A percentile compares a stretch with the other conserved stretches of the same genome.
phyloP scores from a whole-genome alignment of 306 rosid genomes.

The Inga leiocalycina region DNA sequence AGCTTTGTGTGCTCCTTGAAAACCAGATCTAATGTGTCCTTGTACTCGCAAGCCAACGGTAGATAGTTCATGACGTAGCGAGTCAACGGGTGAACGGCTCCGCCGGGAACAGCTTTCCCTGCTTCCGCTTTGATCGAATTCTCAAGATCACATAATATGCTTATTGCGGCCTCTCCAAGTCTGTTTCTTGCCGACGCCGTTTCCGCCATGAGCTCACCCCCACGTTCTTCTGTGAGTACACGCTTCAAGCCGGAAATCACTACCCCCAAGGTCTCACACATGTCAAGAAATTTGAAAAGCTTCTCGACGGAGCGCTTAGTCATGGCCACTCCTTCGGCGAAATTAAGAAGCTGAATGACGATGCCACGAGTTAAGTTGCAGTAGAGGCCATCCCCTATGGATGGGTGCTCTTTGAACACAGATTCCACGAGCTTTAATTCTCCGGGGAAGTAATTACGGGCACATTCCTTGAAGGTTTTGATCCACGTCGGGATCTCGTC shows the following conservation, averaged over 20 bases:
- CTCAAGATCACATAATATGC: conserved; percentile 46
- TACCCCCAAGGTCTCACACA: conserved; percentile 62
- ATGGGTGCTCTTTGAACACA: conserved; percentile 27
- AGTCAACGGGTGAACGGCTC: conserved; percentile 51
- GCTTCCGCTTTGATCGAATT: conserved; percentile 45
- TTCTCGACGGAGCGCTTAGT: conserved; percentile 62
- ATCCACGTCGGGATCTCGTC: conserved; percentile 58
- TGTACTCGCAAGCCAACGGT: conserved; percentile 44
- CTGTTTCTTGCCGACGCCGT: conserved; percentile 33
- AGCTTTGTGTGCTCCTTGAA: conserved; percentile 51
- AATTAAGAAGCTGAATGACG: conserved; percentile 47
- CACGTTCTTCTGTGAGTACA: conserved; percentile 33
- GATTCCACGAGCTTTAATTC: conserved; percentile 42
- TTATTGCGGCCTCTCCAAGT: conserved; percentile 49
- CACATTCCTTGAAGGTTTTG: conserved; percentile 45
- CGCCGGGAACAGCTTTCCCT: conserved; percentile 41
- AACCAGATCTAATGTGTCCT: conserved; percentile 50
- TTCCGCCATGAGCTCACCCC: conserved; percentile 38
- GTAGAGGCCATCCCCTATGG: conserved; percentile 20
- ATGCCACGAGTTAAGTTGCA: conserved; percentile 35
- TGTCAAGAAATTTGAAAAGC: conserved; percentile 60
- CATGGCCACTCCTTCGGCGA: conserved; percentile 53
- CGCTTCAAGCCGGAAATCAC: conserved; percentile 32
- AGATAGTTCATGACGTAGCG: conserved; percentile 53
- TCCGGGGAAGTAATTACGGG: conserved; percentile 34